Conservation (phyloP, 129 eudicot genomes). For the Calendula officinalis region DNA sequence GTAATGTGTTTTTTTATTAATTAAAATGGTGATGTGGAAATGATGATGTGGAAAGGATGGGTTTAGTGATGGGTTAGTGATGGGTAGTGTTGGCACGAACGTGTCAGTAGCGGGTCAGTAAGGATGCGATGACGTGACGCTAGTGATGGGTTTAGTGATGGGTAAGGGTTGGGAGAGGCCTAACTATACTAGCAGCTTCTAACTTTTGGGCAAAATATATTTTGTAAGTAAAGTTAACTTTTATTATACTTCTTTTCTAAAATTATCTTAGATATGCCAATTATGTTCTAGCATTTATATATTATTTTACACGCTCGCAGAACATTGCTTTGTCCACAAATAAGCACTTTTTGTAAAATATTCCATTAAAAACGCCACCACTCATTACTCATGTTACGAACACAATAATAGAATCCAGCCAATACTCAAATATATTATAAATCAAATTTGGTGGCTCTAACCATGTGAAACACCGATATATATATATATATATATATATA, state of each 20-base stretch:
- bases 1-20: no score
- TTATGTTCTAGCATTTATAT: background rate
- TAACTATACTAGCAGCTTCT: background rate
- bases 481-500: no score
- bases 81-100: no score
- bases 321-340: constrained; percentile 20
- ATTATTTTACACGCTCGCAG: constrained; percentile 18
- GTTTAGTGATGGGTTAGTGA: no score
- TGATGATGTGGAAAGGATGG: no score
- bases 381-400: constrained; percentile 27
- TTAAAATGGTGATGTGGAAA: no score
- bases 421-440: constrained; percentile 16
- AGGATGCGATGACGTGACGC: no score
- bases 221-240: background rate
- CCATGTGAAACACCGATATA: no score
- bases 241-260: background rate
- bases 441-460: constrained; percentile 25
- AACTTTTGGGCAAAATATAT: background rate
- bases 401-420: constrained; percentile 47
- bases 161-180: no score
- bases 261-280: background rate
- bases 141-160: no score
- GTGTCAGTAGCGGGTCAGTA: no score
- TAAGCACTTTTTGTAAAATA: constrained; percentile 15
- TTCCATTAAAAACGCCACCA: constrained; percentile 21